Percentiles rank a stretch among this genome's conserved stretches.
These are phyloP conservation scores for Thinopyrum elongatum DNA, from an alignment of 176 grass and related monocot genomes.

Conservation along the genomic window DNA sequence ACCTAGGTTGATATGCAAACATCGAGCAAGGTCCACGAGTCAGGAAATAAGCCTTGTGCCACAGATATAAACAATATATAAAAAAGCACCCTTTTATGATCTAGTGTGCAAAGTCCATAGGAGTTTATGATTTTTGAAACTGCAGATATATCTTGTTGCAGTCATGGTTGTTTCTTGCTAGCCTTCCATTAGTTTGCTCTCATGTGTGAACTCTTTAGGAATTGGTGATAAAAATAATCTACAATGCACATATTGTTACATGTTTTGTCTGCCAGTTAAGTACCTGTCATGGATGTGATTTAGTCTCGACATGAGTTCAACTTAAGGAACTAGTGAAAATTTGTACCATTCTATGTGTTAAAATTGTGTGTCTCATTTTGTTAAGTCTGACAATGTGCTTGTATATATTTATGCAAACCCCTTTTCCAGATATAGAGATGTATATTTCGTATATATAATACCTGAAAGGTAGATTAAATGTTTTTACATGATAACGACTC, in stretches of 20 bases:
- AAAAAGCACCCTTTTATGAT: background rate
- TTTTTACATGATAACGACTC: background rate
- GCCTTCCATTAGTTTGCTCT: background rate
- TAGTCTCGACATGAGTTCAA: background rate
- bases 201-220: background rate
- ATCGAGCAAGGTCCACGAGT: background rate
- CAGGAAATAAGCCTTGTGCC: background rate
- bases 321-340: background rate
- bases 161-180: background rate
- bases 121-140: background rate
- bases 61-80: background rate
- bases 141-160: background rate
- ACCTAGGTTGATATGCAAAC: background rate
- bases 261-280: background rate
- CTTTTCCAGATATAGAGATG: background rate
- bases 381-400: background rate
- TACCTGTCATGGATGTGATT: background rate
- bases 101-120: background rate
- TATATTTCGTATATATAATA: background rate
- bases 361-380: background rate
- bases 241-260: background rate
- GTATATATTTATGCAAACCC: background rate
- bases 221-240: background rate
- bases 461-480: background rate
- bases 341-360: background rate